These are phyloP conservation scores for Eucalyptus marginata DNA, from an alignment of 345 rosid species.

Conservation along the genomic window DNA sequence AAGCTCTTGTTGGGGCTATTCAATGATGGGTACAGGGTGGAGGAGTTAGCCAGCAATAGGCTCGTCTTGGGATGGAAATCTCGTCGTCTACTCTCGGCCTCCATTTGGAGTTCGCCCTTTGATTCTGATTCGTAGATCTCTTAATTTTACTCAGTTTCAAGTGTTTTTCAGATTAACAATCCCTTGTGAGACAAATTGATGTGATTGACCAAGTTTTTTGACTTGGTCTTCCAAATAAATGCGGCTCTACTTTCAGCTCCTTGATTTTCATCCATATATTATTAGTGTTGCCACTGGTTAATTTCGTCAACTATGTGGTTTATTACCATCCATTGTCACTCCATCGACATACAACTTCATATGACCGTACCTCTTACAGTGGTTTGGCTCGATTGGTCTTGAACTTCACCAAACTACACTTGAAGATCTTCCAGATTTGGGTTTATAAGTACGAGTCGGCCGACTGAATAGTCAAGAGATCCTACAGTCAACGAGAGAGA, in stretches of 20 bases:
- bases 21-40: constrained; percentile 67
- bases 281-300: not conserved
- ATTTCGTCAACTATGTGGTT: not conserved
- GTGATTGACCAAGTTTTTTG: not conserved
- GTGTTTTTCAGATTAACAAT: not conserved
- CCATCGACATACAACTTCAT: not conserved
- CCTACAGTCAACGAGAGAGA: not conserved
- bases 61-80: constrained; percentile 81
- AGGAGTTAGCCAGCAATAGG: constrained; percentile 48
- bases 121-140: constrained; percentile 17
- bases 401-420: not conserved
- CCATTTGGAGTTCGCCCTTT: constrained; percentile 43
- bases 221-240: not conserved
- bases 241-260: not conserved
- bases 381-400: not conserved
- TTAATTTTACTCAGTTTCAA: not conserved
- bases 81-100: constrained; percentile 67
- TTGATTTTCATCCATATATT: not conserved
- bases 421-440: not conserved
- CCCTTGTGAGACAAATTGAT: too few species aligned
- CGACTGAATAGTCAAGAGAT: not conserved
- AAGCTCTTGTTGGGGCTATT: constrained; percentile 67
- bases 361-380: not conserved
- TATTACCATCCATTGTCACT: not conserved
- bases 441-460: not conserved